These are phyloP conservation scores for Aegilops speltoides DNA, from an alignment of 176 grass and related monocot genomes.

Conservation along the genomic window DNA sequence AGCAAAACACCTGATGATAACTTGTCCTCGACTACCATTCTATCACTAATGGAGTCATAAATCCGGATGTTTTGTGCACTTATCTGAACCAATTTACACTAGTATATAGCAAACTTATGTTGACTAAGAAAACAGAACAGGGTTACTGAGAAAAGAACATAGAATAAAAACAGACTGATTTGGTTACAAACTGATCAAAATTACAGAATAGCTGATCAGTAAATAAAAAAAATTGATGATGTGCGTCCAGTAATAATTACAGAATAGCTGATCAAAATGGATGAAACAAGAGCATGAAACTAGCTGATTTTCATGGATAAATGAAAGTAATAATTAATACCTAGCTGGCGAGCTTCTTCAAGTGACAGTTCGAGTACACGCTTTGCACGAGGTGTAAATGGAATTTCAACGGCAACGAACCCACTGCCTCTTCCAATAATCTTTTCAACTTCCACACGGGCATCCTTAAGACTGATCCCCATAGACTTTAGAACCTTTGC, in stretches of 20 bases:
- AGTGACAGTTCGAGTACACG: constrained; percentile 89
- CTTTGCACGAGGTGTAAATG: constrained; percentile 97
- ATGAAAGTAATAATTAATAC: constrained; percentile 28
- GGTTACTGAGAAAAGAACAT: not conserved
- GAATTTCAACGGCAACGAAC: constrained; percentile 98
- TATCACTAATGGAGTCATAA: constrained; percentile 9
- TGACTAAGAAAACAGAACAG: not conserved
- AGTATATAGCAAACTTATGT: too few species aligned
- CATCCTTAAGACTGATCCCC: constrained; percentile 98
- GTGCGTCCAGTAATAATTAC: not conserved
- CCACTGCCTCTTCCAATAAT: constrained; percentile 90
- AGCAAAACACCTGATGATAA: not conserved
- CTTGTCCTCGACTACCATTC: constrained; percentile 14
- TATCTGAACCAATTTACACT: not conserved
- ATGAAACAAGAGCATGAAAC: not conserved
- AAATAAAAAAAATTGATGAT: not conserved
- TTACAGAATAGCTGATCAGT: too few species aligned
- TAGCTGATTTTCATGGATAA: not conserved
- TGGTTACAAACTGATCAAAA: not conserved
- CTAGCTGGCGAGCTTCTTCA: constrained; percentile 93
- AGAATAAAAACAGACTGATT: not conserved
- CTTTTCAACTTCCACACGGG: constrained; percentile 89
- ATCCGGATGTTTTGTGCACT: not conserved
- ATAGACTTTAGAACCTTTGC: constrained; percentile 95
- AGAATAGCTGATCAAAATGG: constrained; percentile 5